phyloP scores from a whole-genome alignment of 306 rosid genomes.

The Trichosanthes cucumerina region DNA sequence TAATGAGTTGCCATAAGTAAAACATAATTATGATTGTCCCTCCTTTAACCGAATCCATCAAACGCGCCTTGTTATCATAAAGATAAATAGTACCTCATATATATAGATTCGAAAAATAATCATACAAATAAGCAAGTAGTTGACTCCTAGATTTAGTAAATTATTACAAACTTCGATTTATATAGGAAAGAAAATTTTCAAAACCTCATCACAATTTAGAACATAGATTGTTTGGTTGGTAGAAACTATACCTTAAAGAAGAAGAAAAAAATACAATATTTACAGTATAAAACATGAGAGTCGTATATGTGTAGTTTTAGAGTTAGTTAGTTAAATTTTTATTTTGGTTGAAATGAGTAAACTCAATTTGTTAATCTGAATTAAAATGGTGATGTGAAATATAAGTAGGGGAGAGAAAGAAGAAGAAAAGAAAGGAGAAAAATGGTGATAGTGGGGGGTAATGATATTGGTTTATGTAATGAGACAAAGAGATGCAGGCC shows the following conservation, averaged over 20 bases:
- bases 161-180: too few species aligned
- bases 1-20: not conserved
- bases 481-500: constrained; percentile 10
- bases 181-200: not conserved
- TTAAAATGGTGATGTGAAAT: not conserved
- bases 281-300: too few species aligned
- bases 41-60: too few species aligned
- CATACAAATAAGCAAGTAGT: not conserved
- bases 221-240: not conserved
- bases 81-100: not conserved
- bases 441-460: not conserved
- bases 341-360: too few species aligned
- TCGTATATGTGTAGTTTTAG: too few species aligned
- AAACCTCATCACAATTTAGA: not conserved
- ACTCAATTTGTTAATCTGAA: too few species aligned
- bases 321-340: too few species aligned
- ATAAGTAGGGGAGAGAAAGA: not conserved
- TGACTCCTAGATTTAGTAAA: not conserved
- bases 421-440: not conserved
- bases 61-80: not conserved
- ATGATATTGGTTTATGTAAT: constrained; percentile 6
- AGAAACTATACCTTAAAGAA: too few species aligned
- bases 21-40: not conserved
- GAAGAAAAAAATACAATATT: too few species aligned
- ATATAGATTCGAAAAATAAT: not conserved